Conservation (phyloP, 805 yeast species). For the Schwanniomyces pseudopolymorphus region DNA sequence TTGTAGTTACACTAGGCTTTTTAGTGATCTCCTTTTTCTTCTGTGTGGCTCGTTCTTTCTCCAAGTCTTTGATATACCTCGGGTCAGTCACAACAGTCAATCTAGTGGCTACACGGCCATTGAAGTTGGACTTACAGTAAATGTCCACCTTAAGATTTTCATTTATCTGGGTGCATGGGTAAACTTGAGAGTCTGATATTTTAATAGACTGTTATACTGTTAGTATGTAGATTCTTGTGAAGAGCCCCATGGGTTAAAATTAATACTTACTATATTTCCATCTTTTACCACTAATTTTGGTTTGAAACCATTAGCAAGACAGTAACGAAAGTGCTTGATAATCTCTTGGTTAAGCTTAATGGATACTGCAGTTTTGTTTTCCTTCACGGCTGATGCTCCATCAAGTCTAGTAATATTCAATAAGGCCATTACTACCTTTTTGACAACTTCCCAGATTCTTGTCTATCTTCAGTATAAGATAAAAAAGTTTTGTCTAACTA, state of each 20-base stretch:
- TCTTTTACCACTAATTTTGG: slow-evolving; percentile 38
- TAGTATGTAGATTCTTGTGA: slow-evolving; percentile 12
- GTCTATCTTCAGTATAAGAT: background rate
- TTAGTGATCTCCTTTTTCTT: background rate
- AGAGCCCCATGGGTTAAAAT: background rate
- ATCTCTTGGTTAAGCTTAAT: slow-evolving; percentile 29
- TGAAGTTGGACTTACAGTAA: slow-evolving; percentile 21
- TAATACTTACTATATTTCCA: slow-evolving; percentile 32
- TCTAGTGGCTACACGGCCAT: slow-evolving; percentile 32
- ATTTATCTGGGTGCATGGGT: slow-evolving; percentile 32
- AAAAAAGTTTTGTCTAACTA: background rate
- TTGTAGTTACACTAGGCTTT: background rate
- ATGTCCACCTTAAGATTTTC: slow-evolving; percentile 38
- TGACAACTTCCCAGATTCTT: background rate
- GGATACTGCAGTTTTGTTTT: slow-evolving; percentile 18
- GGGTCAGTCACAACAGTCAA: slow-evolving; percentile 32
- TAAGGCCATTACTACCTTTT: background rate
- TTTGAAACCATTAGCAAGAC: slow-evolving; percentile 11
- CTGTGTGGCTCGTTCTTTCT: background rate
- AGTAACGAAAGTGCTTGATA: slow-evolving; percentile 20
- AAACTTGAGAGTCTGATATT: slow-evolving; percentile 22
- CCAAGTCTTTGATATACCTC: slow-evolving; percentile 22
- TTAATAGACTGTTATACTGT: slow-evolving; percentile 26
- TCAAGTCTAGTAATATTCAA: background rate
- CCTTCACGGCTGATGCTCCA: background rate